Conservation (phyloP, 176 grass and related monocot genomes). For the Avena eriantha region DNA sequence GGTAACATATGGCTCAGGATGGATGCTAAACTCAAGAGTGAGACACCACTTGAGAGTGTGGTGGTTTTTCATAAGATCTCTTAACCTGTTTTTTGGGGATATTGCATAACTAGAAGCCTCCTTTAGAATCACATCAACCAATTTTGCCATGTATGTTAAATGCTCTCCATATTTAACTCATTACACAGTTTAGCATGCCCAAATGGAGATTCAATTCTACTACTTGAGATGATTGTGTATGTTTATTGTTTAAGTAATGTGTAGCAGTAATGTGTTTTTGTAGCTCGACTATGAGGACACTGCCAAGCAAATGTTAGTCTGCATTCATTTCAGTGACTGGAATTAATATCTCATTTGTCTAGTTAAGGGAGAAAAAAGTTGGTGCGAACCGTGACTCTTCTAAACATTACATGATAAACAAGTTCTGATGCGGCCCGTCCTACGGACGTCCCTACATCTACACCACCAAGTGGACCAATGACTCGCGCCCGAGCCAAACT, state of each 20-base stretch:
- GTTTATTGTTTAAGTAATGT: not conserved
- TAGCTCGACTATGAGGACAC: not conserved
- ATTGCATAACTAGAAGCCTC: not conserved
- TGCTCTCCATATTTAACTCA: slow-evolving; percentile 11
- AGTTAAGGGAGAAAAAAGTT: not conserved
- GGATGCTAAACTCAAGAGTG: slow-evolving; percentile 13
- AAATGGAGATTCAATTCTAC: not conserved
- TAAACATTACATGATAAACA: not conserved
- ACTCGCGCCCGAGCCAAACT: too few relatives aligned
- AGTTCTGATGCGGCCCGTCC: not conserved
- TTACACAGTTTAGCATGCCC: not conserved
- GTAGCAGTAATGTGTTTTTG: not conserved
- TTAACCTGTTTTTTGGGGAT: not conserved
- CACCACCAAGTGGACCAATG: too few relatives aligned
- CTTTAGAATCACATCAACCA: slow-evolving; percentile 6
- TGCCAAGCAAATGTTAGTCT: not conserved
- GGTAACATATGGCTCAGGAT: slow-evolving; percentile 12
- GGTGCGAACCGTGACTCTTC: not conserved
- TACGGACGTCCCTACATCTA: too few relatives aligned
- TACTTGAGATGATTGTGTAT: not conserved
- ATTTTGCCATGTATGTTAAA: not conserved
- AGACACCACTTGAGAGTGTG: not conserved
- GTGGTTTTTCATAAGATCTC: not conserved
- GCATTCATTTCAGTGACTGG: not conserved
- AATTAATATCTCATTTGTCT: not conserved